Conservation (phyloP, 345 rosid species). For the Zanthoxylum bungeanum region DNA sequence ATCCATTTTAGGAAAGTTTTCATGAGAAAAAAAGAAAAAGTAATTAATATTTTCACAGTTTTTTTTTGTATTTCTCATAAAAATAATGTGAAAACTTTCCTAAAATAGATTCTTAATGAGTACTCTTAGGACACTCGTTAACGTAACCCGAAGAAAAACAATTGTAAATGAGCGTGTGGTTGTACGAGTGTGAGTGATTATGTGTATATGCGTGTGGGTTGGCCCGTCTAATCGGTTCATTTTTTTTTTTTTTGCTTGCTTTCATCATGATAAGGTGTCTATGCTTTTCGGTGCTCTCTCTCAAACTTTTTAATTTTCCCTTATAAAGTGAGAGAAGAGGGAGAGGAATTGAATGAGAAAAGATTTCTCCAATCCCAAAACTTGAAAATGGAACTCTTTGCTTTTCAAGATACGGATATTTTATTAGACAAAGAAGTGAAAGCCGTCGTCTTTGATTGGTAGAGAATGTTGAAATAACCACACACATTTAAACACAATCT, state of each 20-base stretch:
- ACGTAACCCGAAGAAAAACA: too few relatives aligned
- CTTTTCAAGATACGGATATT: conserved; percentile 50
- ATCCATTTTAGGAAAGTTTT: too few relatives aligned
- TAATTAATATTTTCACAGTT: too few relatives aligned
- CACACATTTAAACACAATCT: too few relatives aligned
- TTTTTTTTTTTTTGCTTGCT: conserved; percentile 64
- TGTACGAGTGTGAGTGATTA: too few relatives aligned
- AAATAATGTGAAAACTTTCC: too few relatives aligned
- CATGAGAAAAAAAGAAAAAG: too few relatives aligned
- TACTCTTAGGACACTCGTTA: too few relatives aligned
- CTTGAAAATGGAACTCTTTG: conserved; percentile 53
- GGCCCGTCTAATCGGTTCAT: conserved; percentile 52
- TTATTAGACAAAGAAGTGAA: conserved; percentile 19
- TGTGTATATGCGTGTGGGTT: conserved; percentile 54
- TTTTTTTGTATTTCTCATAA: too few relatives aligned
- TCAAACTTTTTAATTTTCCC: conserved; percentile 41
- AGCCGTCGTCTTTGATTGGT: conserved; percentile 36
- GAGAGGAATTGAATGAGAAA: conserved; percentile 39
- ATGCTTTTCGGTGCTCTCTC: conserved; percentile 95
- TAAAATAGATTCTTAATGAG: too few relatives aligned
- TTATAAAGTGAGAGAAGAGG: conserved; percentile 16
- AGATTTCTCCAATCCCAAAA: conserved; percentile 71
- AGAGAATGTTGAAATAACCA: conserved; percentile 36
- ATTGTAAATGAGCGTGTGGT: conserved; percentile 14
- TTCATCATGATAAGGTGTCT: conserved; percentile 81